Evolutionary conservation across 805 yeast genomes (phyloP).

Genomic region (Yarrowia yakushimensis): DNA sequence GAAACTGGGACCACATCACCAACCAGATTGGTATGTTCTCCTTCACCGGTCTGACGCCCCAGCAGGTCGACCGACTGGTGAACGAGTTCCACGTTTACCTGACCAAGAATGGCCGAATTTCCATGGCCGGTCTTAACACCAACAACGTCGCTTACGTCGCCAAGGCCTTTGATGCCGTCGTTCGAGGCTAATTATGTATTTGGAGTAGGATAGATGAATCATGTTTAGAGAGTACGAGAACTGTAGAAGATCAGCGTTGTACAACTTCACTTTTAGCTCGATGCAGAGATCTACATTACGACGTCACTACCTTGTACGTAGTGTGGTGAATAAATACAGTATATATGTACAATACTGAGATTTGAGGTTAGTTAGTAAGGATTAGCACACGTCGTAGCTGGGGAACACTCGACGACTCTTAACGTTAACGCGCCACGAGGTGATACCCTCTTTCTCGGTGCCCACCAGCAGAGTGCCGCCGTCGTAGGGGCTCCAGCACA

Average conservation of each 20-base stretch:
- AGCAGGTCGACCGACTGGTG: slow-evolving; percentile 69
- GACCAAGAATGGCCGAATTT: slow-evolving; percentile 86
- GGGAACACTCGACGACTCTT: slow-evolving; percentile 34
- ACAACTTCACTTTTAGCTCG: neutral
- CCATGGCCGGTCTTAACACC: slow-evolving; percentile 83
- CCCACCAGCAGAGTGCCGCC: slow-evolving; percentile 59
- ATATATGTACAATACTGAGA: too few relatives aligned
- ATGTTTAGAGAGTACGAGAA: too few relatives aligned
- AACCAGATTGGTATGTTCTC: slow-evolving; percentile 97
- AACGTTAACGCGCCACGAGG: slow-evolving; percentile 62
- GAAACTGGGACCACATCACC: slow-evolving; percentile 81
- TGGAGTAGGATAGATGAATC: slow-evolving; percentile 4
- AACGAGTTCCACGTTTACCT: slow-evolving; percentile 74
- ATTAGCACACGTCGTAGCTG: slow-evolving; percentile 30
- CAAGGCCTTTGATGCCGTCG: slow-evolving; percentile 40
- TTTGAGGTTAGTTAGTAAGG: neutral
- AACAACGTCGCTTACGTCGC: slow-evolving; percentile 61
- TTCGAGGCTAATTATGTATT: slow-evolving; percentile 12
- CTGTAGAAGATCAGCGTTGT: neutral
- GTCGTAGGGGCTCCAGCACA: slow-evolving; percentile 53
- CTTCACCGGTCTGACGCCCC: slow-evolving; percentile 72
- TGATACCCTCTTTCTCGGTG: slow-evolving; percentile 61
- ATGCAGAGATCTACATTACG: neutral
- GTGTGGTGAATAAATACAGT: neutral
- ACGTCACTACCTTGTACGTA: neutral